Base-by-base conservation (phyloP, 108 stramenopile species). In the Mediolabrus comicus region DNA sequence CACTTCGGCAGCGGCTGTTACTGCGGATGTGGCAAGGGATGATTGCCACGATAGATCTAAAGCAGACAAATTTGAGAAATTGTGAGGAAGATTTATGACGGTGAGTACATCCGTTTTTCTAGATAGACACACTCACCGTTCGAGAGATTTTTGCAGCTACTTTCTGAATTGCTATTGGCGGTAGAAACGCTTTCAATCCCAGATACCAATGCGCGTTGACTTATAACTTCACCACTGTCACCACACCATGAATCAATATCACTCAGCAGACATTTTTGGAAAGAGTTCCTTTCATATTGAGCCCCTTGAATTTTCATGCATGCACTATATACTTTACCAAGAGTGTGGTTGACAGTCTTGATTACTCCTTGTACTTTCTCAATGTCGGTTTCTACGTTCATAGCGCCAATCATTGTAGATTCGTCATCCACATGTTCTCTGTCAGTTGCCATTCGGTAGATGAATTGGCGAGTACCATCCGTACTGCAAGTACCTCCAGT, bases 21-120 rank as follows among this genome's bases (percentile, higher is more conserved):
- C 87, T 14, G 93, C 93, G 0, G 93, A 88, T 35, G 71, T 51
- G 31, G 93, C 87, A 3, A 94, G 65, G 6, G 90, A 77, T 38
- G 93, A 79, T 59, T 90, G 90, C 93, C 93, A 94, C n/a, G 82
- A 83, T 17, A 94, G 43, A 74, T 91, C 89, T 93, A 36, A 0
- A 9, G 56, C 17, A 11, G 39, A 41, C 12, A n/a, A 19, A 33
- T 59, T 33, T n/a, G 34, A 67, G 4, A 34, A 30, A 25, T 36
- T 25, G 41, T 60, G 31, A 70, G 24, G n/a, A n/a, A n/a, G n/a
- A 55, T 12, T 26, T 55, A 19, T 33, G 24, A 17, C 52, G 53
- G 26, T 19, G 27, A 67, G 22, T 19, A 1, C n/a, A 29, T 9
- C 54, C n/a, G 17, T 55, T 17, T 53, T 38, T 19, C 0, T 26